Percentiles rank a stretch among this genome's conserved stretches.
Evolutionary conservation across 768 basidiomycete genomes (phyloP).

Genomic region (Lactifluus subvellereus): DNA sequence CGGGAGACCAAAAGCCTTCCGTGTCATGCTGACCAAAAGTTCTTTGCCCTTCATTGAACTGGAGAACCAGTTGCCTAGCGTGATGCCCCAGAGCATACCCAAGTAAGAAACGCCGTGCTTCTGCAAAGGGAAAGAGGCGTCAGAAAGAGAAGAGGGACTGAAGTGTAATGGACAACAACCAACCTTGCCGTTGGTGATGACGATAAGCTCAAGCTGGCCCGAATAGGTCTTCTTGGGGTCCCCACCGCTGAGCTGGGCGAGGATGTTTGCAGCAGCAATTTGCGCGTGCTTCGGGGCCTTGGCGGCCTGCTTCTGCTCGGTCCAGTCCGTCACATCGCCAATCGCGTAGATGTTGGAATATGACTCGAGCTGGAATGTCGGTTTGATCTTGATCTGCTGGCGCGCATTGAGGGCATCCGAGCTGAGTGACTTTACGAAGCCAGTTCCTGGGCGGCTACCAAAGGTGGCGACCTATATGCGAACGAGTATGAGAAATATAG

Average conservation of each 20-base stretch:
- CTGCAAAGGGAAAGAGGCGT: background rate
- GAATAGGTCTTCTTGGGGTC: conserved; percentile 39
- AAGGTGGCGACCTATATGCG: conserved; percentile 28
- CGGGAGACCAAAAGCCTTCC: conserved; percentile 14
- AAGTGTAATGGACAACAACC: background rate
- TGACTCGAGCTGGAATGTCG: conserved; percentile 50
- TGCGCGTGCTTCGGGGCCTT: conserved; percentile 42
- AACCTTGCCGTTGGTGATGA: conserved; percentile 27
- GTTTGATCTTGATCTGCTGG: conserved; percentile 46
- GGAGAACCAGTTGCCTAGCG: conserved; percentile 21
- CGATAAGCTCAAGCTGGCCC: conserved; percentile 47
- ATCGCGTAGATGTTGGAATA: conserved; percentile 55
- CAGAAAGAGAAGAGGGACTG: background rate
- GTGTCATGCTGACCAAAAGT: conserved; percentile 12
- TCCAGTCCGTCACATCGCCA: conserved; percentile 60
- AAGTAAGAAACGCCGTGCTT: conserved; percentile 12
- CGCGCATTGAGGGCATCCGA: conserved; percentile 31
- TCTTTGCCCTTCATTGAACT: conserved; percentile 21
- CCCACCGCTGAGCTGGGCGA: conserved; percentile 38
- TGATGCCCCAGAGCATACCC: conserved; percentile 20
- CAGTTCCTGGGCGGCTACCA: conserved; percentile 45
- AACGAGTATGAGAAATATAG: background rate
- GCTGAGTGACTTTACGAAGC: conserved; percentile 44
- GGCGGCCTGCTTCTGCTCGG: conserved; percentile 54
- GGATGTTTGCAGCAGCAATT: conserved; percentile 46